phyloP scores from a whole-genome alignment of 176 grass and related monocot species.

The Pontederia paniculata region DNA sequence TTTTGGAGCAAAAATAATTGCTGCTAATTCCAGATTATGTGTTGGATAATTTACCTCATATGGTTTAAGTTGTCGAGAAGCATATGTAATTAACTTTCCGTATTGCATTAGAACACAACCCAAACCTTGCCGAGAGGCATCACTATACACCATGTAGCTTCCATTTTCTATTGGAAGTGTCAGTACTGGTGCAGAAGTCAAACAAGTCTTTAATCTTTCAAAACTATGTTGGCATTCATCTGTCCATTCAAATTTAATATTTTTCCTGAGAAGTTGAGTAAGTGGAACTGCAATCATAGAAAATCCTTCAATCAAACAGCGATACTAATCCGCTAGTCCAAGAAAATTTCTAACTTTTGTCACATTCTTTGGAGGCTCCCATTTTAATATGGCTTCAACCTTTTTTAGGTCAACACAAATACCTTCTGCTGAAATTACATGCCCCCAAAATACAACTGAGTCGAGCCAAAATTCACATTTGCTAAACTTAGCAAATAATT shows the following conservation, averaged over 20 bases:
- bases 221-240: not conserved
- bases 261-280: not conserved
- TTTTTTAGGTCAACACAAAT: too few species aligned
- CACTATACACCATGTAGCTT: not conserved
- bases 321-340: not conserved
- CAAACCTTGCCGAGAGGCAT: not conserved
- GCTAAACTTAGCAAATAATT: not conserved
- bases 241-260: not conserved
- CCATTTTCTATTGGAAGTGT: not conserved
- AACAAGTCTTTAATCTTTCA: not conserved
- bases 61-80: not conserved
- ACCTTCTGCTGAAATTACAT: not conserved
- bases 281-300: not conserved
- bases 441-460: not conserved
- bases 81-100: not conserved
- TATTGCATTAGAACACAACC: not conserved
- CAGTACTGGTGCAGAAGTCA: not conserved
- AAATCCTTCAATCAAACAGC: constrained; percentile 3
- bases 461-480: not conserved
- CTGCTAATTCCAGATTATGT: not conserved
- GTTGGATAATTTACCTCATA: not conserved
- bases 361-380: not conserved
- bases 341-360: not conserved
- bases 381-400: not conserved
- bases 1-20: not conserved